Conservation (phyloP, 1,139 yeast species). For the Lodderomyces beijingensis region DNA sequence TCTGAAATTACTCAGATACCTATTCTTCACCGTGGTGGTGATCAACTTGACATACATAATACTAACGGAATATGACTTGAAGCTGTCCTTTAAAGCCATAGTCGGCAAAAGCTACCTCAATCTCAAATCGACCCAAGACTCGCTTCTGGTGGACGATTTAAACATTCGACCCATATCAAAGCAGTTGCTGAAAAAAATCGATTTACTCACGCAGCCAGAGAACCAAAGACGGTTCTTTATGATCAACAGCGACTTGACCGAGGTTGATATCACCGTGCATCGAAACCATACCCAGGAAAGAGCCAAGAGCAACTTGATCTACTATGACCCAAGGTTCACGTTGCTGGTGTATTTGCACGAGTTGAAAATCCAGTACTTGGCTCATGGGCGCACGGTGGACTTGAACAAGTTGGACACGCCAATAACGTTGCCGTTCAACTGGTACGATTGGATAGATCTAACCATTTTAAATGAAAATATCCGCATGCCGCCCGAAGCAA, state of each 20-base stretch:
- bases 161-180: too few relatives aligned
- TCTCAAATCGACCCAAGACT: too few relatives aligned
- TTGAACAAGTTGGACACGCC: constrained; percentile 11
- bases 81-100: too few relatives aligned
- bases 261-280: background rate
- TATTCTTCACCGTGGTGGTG: too few relatives aligned
- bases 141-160: too few relatives aligned
- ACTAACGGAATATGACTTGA: too few relatives aligned
- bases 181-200: too few relatives aligned
- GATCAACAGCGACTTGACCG: background rate
- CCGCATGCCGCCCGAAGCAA: constrained; percentile 14
- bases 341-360: constrained; percentile 36
- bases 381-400: constrained; percentile 7
- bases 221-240: background rate
- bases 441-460: constrained; percentile 24
- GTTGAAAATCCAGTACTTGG: constrained; percentile 14
- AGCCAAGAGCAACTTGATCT: constrained; percentile 1
- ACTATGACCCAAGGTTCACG: constrained; percentile 44
- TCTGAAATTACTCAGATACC: too few relatives aligned
- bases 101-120: too few relatives aligned
- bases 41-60: too few relatives aligned
- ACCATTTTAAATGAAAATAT: constrained; percentile 34
- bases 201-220: too few relatives aligned
- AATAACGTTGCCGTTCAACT: constrained; percentile 28
- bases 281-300: background rate